phyloP scores from a whole-genome alignment of 805 yeast species.

The Zygosaccharomyces siamensis region DNA sequence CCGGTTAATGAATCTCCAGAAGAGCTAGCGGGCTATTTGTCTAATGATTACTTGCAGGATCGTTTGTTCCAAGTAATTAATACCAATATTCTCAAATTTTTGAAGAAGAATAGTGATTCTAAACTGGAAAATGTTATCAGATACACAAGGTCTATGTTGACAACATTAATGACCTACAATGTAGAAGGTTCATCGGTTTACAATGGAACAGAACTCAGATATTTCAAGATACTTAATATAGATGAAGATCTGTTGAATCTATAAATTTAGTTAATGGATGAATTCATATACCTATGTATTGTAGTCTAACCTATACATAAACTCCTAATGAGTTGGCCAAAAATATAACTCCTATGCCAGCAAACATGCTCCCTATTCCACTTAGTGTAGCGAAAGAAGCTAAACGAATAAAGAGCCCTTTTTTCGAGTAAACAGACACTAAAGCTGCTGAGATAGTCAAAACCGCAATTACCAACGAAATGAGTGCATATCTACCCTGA shows the following conservation, averaged over 20 bases:
- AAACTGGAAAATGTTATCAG: slow-evolving; percentile 42
- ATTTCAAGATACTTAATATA: slow-evolving; percentile 39
- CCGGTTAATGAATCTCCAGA: slow-evolving; percentile 40
- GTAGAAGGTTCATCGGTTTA: slow-evolving; percentile 31
- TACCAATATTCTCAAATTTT: slow-evolving; percentile 39
- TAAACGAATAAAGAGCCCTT: slow-evolving; percentile 18
- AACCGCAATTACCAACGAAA: slow-evolving; percentile 19
- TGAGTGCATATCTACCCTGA: slow-evolving; percentile 26
- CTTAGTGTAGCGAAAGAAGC: slow-evolving; percentile 23
- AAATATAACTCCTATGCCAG: slow-evolving; percentile 40
- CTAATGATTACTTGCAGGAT: slow-evolving; percentile 29
- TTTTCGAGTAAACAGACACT: slow-evolving; percentile 16
- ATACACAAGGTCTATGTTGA: slow-evolving; percentile 38
- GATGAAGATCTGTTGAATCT: slow-evolving; percentile 43
- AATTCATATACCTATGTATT: neutral
- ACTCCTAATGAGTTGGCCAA: slow-evolving; percentile 44
- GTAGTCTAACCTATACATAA: slow-evolving; percentile 32
- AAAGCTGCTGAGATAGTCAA: slow-evolving; percentile 20
- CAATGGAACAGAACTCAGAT: slow-evolving; percentile 21
- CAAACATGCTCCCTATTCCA: slow-evolving; percentile 34
- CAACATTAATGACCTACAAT: slow-evolving; percentile 31
- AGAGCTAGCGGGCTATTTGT: slow-evolving; percentile 23
- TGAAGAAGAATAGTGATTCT: slow-evolving; percentile 42
- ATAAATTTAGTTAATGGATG: slow-evolving; percentile 3
- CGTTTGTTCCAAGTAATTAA: slow-evolving; percentile 31